Evolutionary conservation across 768 basidiomycete species (phyloP).

Genomic region (Podaxis sp.): DNA sequence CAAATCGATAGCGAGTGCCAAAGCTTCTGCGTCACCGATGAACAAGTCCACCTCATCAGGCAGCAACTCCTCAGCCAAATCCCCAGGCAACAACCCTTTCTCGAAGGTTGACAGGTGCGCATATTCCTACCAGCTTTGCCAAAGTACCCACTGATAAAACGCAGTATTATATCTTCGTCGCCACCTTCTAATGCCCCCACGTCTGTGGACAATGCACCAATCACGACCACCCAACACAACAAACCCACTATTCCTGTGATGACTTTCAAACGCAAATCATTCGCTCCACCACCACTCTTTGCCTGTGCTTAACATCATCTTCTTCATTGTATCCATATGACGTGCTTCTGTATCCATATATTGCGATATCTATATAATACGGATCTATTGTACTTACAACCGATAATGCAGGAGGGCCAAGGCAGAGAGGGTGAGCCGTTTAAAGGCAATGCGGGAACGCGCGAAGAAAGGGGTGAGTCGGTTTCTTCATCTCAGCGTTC

Average conservation of each 20-base stretch:
- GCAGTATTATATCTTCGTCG: slow-evolving; percentile 38
- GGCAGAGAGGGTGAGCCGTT: slow-evolving; percentile 69
- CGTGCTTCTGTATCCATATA: slow-evolving; percentile 24
- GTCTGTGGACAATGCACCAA: slow-evolving; percentile 9
- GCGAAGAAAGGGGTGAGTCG: slow-evolving; percentile 71
- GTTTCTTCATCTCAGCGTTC: not conserved
- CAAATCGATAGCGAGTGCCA: slow-evolving; percentile 28
- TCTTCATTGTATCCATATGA: slow-evolving; percentile 20
- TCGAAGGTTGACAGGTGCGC: slow-evolving; percentile 69
- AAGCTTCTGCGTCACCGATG: slow-evolving; percentile 21
- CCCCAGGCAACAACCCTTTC: slow-evolving; percentile 31
- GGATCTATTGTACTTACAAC: slow-evolving; percentile 20
- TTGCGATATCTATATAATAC: slow-evolving; percentile 14
- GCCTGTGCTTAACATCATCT: slow-evolving; percentile 53
- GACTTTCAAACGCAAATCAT: slow-evolving; percentile 41
- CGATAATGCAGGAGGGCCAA: slow-evolving; percentile 56
- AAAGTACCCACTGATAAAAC: slow-evolving; percentile 67
- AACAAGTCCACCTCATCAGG: slow-evolving; percentile 15
- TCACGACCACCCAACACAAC: slow-evolving; percentile 21
- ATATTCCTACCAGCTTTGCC: slow-evolving; percentile 19
- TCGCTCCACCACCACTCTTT: slow-evolving; percentile 67
- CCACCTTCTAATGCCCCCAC: slow-evolving; percentile 19
- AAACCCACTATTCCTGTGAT: slow-evolving; percentile 33
- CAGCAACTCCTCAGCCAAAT: slow-evolving; percentile 18
- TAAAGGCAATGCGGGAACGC: slow-evolving; percentile 69